Conservation (phyloP, 164 flowering plant genomes). For the Kalanchoe fedtschenkoi region DNA sequence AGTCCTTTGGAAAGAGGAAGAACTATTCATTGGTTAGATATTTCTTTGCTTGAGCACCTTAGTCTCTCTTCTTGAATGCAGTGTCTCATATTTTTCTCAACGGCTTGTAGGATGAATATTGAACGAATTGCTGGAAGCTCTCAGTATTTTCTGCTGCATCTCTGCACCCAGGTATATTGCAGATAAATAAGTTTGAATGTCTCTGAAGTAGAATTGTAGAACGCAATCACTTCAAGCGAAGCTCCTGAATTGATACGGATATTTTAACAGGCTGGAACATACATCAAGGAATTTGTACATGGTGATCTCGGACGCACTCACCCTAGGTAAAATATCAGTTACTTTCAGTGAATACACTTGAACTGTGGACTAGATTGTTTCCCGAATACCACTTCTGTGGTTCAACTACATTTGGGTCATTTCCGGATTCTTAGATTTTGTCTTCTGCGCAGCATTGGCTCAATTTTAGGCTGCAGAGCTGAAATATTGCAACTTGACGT, state of each 20-base stretch:
- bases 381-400: not conserved
- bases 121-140: conserved; percentile 60
- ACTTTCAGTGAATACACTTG: not conserved
- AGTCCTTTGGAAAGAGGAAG: conserved; percentile 90
- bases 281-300: conserved; percentile 96
- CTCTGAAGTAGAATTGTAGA: not conserved
- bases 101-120: conserved; percentile 59
- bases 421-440: not conserved
- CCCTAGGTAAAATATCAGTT: conserved; percentile 48
- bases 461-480: conserved; percentile 80
- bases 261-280: conserved; percentile 79
- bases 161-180: conserved; percentile 74
- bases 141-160: conserved; percentile 80
- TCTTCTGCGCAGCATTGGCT: conserved; percentile 51
- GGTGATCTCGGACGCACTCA: conserved; percentile 93
- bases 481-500: conserved; percentile 96
- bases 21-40: conserved; percentile 71
- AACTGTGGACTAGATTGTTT: not conserved
- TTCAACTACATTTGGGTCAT: not conserved
- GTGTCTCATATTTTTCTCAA: not conserved
- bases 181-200: not conserved
- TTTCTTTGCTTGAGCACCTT: not conserved
- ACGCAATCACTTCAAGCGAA: not conserved
- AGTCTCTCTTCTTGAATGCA: not conserved
- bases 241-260: conserved; percentile 4